Base-by-base conservation (phyloP, 768 basidiomycete species). In the Boletus edulis region DNA sequence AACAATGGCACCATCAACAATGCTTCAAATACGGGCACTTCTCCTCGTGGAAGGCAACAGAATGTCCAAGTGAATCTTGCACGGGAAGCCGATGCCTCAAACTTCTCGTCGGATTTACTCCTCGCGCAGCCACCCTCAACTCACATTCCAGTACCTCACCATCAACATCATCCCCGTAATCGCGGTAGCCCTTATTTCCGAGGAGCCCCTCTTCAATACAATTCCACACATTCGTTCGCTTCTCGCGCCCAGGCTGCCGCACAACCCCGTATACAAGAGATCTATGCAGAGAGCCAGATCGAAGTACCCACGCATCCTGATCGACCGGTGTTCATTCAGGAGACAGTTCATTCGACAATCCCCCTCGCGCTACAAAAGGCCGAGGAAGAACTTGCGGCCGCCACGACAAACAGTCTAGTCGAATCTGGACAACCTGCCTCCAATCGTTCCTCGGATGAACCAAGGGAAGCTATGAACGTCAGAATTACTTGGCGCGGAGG, bases 401-500 rank as follows among this genome's bases (percentile, higher is more conserved):
- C 34, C 12, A 57, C 54, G 3, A 54, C 46, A 40, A 32, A 62
- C 32, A 35, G 29, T 49, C 52, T 55, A 18, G 52, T 46, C 3
- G 65, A 70, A 35, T 57, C 55, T 20, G 67, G 65, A 8, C 68
- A 63, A 14, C 54, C 62, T 37, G 35, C 49, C 13, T 42, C 58
- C 15, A 61, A 43, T 49, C 72, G 59, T 22, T 49, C 52, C 29
- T 58, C 66, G 20, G 70, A 71, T 18, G 70, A 71, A 9, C 1
- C 43, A 48, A 72, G 51, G 46, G 71, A 77, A 57, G 61, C 62
- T 5, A 62, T 76, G 24, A 64, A 65, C 5, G 76, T 84, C 42
- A 83, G 75, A 62, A 83, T 91, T 53, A 74, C 75, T 7, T 91
- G 89, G 89, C 74, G 71, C 45, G 86, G 84, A 20, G 82, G 81